Conservation (phyloP, 2,329 filamentous ascomycete species). For the Herpotrichia juniperi region DNA sequence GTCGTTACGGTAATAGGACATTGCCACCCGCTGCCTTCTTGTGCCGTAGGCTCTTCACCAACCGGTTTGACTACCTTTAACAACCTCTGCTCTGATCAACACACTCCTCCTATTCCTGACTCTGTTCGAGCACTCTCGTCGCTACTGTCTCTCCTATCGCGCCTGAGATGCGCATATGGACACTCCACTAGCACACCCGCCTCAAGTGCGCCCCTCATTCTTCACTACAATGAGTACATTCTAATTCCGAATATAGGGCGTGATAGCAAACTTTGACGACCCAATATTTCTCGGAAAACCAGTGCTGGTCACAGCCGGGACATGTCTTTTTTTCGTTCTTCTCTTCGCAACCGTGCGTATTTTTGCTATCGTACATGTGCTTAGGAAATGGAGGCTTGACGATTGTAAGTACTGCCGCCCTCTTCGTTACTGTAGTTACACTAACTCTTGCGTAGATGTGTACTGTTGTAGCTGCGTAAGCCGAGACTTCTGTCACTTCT, state of each 20-base stretch:
- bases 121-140: background rate
- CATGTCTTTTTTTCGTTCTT: slow-evolving; percentile 20
- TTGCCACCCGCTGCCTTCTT: slow-evolving; percentile 1
- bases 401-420: slow-evolving; percentile 18
- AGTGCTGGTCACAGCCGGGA: slow-evolving; percentile 18
- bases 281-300: slow-evolving; percentile 21
- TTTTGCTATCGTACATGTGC: slow-evolving; percentile 12
- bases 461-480: slow-evolving; percentile 16
- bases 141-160: slow-evolving; percentile 3
- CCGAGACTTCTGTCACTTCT: background rate
- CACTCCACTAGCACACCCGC: slow-evolving; percentile 14
- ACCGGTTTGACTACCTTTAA: background rate
- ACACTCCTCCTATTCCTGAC: slow-evolving; percentile 7
- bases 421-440: background rate
- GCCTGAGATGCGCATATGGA: slow-evolving; percentile 11
- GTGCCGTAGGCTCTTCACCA: background rate
- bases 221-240: background rate
- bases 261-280: slow-evolving; percentile 20
- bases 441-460: slow-evolving; percentile 11
- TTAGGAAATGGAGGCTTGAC: slow-evolving; percentile 21
- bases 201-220: slow-evolving; percentile 9
- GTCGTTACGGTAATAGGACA: background rate
- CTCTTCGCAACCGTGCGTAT: slow-evolving; percentile 19
- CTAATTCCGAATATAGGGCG: slow-evolving; percentile 10
- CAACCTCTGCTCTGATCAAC: slow-evolving; percentile 2